These are phyloP conservation scores for Phytopythium sindhum DNA, from an alignment of 352 stramenopile species.

Conservation along the genomic window DNA sequence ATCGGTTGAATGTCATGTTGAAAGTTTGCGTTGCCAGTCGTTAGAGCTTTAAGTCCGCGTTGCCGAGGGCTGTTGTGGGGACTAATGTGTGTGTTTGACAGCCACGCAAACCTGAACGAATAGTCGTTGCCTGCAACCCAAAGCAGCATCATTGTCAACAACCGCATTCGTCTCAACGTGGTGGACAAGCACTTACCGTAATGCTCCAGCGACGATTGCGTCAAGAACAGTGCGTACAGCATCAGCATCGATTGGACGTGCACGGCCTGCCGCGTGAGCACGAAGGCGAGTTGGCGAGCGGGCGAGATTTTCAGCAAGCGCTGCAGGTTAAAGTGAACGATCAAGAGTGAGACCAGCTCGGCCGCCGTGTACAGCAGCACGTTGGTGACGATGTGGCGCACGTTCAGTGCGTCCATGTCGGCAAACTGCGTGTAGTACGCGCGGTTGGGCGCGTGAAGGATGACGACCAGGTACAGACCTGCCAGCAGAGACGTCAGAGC, in stretches of 20 bases:
- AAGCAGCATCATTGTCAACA: too few species aligned
- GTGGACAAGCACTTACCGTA: background rate
- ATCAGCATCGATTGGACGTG: slow-evolving; percentile 12
- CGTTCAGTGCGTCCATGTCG: slow-evolving; percentile 10
- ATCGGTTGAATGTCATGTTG: background rate
- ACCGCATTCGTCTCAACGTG: background rate
- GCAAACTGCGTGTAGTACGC: slow-evolving; percentile 30
- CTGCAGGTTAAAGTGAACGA: background rate
- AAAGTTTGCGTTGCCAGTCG: too few species aligned
- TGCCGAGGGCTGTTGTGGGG: too few species aligned
- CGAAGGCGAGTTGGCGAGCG: slow-evolving; percentile 8
- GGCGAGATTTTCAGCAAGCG: background rate
- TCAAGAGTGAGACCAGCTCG: background rate
- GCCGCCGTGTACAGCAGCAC: slow-evolving; percentile 33
- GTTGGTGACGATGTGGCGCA: slow-evolving; percentile 16
- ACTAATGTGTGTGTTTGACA: background rate
- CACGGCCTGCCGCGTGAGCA: slow-evolving; percentile 12
- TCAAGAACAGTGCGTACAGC: slow-evolving; percentile 21
- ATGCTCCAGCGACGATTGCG: slow-evolving; percentile 19
- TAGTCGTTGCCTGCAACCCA: background rate
- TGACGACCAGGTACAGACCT: slow-evolving; percentile 22
- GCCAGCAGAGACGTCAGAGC: too few species aligned
- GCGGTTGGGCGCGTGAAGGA: slow-evolving; percentile 31
- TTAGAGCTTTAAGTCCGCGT: too few species aligned
- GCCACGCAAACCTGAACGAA: background rate